Evolutionary conservation across 495 filamentous ascomycete species (phyloP), one percentile per base, ranked within the genome.

Genomic region (Lichina pygmaea): DNA sequence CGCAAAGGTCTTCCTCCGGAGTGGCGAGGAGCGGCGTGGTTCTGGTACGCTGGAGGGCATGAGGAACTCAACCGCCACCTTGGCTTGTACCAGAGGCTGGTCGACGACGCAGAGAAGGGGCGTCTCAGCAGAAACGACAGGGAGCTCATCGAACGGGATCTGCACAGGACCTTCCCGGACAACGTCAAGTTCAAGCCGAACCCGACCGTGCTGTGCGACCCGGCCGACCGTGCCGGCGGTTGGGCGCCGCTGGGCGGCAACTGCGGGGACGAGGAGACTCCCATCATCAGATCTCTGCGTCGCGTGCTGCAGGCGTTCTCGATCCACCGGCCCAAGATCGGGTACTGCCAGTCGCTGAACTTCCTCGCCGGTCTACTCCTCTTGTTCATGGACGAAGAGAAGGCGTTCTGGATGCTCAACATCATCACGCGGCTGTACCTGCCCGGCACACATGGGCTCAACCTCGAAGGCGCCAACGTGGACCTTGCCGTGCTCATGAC

Each of bases 301-400:
- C 73, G 81, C 24, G 83, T 95, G 8, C 68, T 97, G 34, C 76
- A 79, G 52, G 83, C 86, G 8, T 95, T 93, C 57, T 75, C 89
- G 7, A 68, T 92, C 31, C 77, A 92, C 60, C 85, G 81, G 48
- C 86, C 89, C 2, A 67, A 71, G 47, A 81, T 93, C 52, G 89
- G 89, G 15, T 97, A 97, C 55, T 95, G 89, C 47, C 89, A 97
- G 54, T 92, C 82, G 9, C 71, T 97, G 9, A 97, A 97, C 59
- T 97, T 97, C 60, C 69, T 97, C 46, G 83, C 86, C n/a, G 89
- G 85, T 10, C 67, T 94, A 44, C 68, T 97, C n/a, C 74, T 97
- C 7, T 70, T 97, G 0, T 94, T 97, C 57, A 72, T 95, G 41
- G 70, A 76, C 0, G 80, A 93, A 55, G 89, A 95, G 55, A 89